phyloP scores from a whole-genome alignment of 1,284 basidiomycete species.

The Coniferiporia weirii region DNA sequence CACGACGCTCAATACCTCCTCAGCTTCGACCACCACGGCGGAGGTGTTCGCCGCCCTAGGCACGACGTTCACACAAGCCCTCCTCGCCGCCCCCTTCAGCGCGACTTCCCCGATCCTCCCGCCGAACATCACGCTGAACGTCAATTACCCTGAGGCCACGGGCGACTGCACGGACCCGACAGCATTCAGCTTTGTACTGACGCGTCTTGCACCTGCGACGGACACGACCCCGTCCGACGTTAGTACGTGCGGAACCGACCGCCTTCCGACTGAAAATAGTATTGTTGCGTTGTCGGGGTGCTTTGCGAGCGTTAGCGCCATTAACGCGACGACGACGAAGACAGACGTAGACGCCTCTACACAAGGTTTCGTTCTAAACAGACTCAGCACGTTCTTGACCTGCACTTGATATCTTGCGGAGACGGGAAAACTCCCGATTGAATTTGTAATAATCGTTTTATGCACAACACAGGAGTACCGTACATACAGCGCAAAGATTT shows the following conservation, averaged over 20 bases:
- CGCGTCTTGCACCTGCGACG: not conserved
- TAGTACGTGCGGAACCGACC: constrained; percentile 36
- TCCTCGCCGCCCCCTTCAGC: constrained; percentile 27
- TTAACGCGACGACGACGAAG: constrained; percentile 39
- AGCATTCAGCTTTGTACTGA: constrained; percentile 38
- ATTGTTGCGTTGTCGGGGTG: constrained; percentile 35
- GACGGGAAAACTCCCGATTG: not conserved
- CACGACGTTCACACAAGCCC: constrained; percentile 32
- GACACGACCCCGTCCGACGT: constrained; percentile 24
- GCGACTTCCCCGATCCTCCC: constrained; percentile 35
- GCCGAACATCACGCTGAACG: constrained; percentile 38
- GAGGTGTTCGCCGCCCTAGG: constrained; percentile 40
- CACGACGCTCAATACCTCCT: constrained; percentile 37
- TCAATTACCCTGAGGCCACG: constrained; percentile 43
- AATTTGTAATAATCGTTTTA: too few relatives aligned
- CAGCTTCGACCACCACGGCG: constrained; percentile 33
- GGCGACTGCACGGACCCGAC: constrained; percentile 31
- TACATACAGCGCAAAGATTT: too few relatives aligned
- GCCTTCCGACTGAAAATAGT: constrained; percentile 37
- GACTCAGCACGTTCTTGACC: constrained; percentile 30
- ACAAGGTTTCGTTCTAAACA: constrained; percentile 36
- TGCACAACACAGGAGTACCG: too few relatives aligned
- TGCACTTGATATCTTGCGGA: constrained; percentile 18
- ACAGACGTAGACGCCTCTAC: constrained; percentile 35
- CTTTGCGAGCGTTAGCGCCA: constrained; percentile 42